Percentiles rank a stretch among this genome's conserved stretches.
Conservation (phyloP, 495 filamentous ascomycete genomes). For the Platismatia glauca region DNA sequence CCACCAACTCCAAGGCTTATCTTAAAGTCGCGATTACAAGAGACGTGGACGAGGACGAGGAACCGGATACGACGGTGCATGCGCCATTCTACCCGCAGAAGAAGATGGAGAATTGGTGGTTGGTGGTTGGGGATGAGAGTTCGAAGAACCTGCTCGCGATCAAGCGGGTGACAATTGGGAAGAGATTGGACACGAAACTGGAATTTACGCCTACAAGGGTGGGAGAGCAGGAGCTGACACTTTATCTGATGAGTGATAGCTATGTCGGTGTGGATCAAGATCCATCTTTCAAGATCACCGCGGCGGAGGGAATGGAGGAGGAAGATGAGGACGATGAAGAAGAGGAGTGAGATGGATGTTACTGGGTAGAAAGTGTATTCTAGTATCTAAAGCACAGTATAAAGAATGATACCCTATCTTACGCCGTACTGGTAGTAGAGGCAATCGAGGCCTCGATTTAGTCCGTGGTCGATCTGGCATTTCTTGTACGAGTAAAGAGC, state of each 20-base stretch:
- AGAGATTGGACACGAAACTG: slow-evolving; percentile 64
- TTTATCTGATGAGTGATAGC: slow-evolving; percentile 95
- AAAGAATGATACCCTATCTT: background rate
- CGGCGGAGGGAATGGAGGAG: slow-evolving; percentile 89
- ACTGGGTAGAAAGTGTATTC: background rate
- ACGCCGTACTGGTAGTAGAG: background rate
- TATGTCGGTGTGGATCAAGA: slow-evolving; percentile 97
- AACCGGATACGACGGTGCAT: slow-evolving; percentile 78
- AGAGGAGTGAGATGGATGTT: slow-evolving; percentile 37
- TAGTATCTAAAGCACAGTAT: background rate
- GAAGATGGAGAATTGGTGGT: slow-evolving; percentile 98
- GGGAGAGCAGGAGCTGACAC: slow-evolving; percentile 78
- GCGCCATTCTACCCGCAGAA: slow-evolving; percentile 87
- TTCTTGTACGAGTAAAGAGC: background rate
- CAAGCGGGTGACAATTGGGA: slow-evolving; percentile 84
- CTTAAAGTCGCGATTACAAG: slow-evolving; percentile 82
- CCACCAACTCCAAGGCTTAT: slow-evolving; percentile 70
- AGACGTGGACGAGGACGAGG: slow-evolving; percentile 65
- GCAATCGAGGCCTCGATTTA: background rate
- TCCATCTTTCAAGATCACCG: slow-evolving; percentile 74
- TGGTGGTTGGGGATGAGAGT: slow-evolving; percentile 82
- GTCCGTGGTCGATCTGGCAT: background rate
- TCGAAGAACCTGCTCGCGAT: slow-evolving; percentile 82
- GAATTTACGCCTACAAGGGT: slow-evolving; percentile 75
- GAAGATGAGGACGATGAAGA: slow-evolving; percentile 80